These are phyloP conservation scores for Agarophyton chilense DNA, from an alignment of 23 red algal genomes.

Conservation along the genomic window DNA sequence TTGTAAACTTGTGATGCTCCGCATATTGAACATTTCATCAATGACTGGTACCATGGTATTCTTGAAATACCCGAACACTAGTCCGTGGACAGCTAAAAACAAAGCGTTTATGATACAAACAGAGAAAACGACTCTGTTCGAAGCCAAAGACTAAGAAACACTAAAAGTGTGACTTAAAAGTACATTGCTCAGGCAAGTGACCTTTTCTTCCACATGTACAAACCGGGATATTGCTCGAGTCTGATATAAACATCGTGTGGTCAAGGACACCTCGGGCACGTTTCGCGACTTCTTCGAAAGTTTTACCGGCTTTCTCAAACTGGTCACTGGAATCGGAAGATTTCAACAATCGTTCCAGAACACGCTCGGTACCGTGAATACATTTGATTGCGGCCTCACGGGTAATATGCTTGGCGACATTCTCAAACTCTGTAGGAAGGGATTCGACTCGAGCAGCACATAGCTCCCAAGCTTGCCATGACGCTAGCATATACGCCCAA, in stretches of 20 bases:
- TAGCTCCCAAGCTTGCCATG: conserved; percentile 53
- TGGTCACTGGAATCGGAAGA: not conserved
- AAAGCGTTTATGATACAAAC: no score
- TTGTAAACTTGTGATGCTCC: no score
- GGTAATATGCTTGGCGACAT: conserved; percentile 22
- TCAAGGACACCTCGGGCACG: conserved; percentile 28
- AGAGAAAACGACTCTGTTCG: no score
- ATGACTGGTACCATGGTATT: no score
- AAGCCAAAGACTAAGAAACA: no score
- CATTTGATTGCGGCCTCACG: not conserved
- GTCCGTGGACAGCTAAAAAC: no score
- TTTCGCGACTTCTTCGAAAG: conserved; percentile 54
- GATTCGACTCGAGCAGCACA: not conserved
- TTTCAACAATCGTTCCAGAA: conserved; percentile 42
- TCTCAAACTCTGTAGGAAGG: conserved; percentile 31
- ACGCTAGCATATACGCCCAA: conserved; percentile 52
- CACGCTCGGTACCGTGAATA: conserved; percentile 30
- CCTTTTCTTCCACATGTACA: conserved; percentile 70
- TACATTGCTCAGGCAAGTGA: conserved; percentile 50
- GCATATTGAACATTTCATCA: no score
- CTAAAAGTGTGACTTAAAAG: conserved; percentile 53
- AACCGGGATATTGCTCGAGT: conserved; percentile 39
- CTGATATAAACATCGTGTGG: conserved; percentile 30
- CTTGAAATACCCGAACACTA: no score
- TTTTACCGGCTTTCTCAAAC: conserved; percentile 68